Evolutionary conservation across 257 asterid species (phyloP).

Genomic region (Eustoma russellianum): DNA sequence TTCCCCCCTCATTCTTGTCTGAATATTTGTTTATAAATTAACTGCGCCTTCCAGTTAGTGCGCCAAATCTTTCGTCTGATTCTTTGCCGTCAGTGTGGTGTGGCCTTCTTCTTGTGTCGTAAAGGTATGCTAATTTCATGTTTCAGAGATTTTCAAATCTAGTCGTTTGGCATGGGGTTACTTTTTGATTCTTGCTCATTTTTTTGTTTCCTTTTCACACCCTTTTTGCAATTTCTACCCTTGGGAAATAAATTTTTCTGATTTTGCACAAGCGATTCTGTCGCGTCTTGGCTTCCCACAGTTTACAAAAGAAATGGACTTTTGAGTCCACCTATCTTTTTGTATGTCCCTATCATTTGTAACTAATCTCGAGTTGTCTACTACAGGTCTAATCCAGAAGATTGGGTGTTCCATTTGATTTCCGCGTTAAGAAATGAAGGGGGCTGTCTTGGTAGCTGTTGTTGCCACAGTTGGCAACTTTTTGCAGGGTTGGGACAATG

Average conservation of each 20-base stretch:
- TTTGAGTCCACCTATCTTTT: neutral
- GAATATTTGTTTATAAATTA: neutral
- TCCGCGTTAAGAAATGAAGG: constrained; percentile 1
- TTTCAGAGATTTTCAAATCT: neutral
- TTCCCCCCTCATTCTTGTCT: neutral
- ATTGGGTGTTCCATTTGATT: neutral
- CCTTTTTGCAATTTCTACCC: too few relatives aligned
- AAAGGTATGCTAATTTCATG: neutral
- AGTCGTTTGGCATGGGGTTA: neutral
- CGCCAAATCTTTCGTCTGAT: neutral
- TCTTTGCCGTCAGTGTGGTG: constrained; percentile 2
- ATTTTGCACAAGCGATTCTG: too few relatives aligned
- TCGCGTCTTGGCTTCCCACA: too few relatives aligned
- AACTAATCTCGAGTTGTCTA: constrained; percentile 3
- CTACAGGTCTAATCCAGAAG: constrained; percentile 1
- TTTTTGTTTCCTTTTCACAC: too few relatives aligned
- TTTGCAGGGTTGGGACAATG: constrained; percentile 21
- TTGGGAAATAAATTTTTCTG: too few relatives aligned
- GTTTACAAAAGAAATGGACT: neutral
- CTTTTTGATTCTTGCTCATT: neutral
- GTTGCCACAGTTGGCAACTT: constrained; percentile 17
- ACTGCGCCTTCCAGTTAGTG: neutral
- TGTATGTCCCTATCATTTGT: neutral
- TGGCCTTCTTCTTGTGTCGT: neutral
- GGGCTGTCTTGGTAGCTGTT: constrained; percentile 5